Base-by-base conservation (phyloP, 352 stramenopile species). In the Pythium dissotocum region DNA sequence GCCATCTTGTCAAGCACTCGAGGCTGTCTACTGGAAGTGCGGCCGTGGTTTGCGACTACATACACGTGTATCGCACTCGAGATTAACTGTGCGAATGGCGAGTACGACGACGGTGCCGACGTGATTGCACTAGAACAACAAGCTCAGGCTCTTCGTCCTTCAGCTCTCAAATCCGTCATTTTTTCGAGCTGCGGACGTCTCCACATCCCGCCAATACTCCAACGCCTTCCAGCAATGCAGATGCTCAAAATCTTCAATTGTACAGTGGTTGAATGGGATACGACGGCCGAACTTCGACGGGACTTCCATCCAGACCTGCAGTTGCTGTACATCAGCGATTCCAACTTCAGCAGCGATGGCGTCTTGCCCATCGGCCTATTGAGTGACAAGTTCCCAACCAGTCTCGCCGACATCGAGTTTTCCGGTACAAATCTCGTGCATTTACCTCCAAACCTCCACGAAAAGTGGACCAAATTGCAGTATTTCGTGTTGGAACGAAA, bases 241-340 rank as follows among this genome's bases (percentile, higher is more conserved):
- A 58, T 62, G 44, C 32, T 72, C 36, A 62, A 67, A 9, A 63
- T 72, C n/a, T 66, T 63, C 52, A 78, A 78, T 60, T 75, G 52
- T n/a, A 75, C 72, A 6, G 33, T 78, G 12, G 61, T 44, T 6
- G 14, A 58, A 16, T 78, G 72, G 72, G 28, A 58, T 10, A 18
- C 14, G 1, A 65, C 35, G 4, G 58, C 58, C 1, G 71, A 65
- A 13, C 30, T 75, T 13, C 65, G 35, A 7, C 9, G 61, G 5
- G 18, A 49, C 13, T n/a, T 24, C 0, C 59, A 77, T 16, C 62
- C 58, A 24, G 52, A 28, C 4, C 2, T 77, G 8, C 56, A 67
- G 32, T 35, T 72, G 1, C 38, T 77, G 24, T 67, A 57, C 35
- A 24, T 68, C 13, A 61, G 49, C 24, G 51, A 61, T 26, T 44